These are phyloP conservation scores for Melampsora larici-populina DNA, from an alignment of 1,284 basidiomycete species.

Conservation along the genomic window DNA sequence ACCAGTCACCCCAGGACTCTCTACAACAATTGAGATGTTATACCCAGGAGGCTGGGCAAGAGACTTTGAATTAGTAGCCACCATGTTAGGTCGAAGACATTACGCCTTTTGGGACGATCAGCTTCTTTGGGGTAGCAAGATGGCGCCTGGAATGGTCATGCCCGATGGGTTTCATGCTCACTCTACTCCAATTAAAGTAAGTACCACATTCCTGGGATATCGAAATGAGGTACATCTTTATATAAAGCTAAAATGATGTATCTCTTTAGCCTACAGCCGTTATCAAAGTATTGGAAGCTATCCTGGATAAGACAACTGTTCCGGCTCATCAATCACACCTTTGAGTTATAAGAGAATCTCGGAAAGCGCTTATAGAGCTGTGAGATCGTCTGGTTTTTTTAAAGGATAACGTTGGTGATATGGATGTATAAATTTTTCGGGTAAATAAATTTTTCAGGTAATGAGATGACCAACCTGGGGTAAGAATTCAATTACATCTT, in stretches of 20 bases:
- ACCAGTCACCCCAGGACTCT: conserved; percentile 62
- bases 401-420: too few species aligned
- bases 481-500: too few species aligned
- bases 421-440: too few species aligned
- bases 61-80: conserved; percentile 66
- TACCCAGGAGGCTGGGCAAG: conserved; percentile 71
- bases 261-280: background rate
- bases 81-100: conserved; percentile 71
- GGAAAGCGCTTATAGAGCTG: too few species aligned
- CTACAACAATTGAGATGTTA: conserved; percentile 76
- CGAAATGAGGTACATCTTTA: background rate
- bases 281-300: background rate
- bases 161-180: background rate
- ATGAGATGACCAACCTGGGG: too few species aligned
- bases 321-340: background rate
- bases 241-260: background rate
- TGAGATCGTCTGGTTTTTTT: too few species aligned
- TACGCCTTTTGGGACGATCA: conserved; percentile 68
- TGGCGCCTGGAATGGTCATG: background rate
- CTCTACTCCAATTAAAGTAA: background rate
- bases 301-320: background rate
- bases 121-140: background rate
- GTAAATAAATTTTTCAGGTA: too few species aligned
- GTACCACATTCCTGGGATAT: background rate
- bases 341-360: background rate